Base-by-base conservation (phyloP, 768 basidiomycete species). In the Serendipita indica region DNA sequence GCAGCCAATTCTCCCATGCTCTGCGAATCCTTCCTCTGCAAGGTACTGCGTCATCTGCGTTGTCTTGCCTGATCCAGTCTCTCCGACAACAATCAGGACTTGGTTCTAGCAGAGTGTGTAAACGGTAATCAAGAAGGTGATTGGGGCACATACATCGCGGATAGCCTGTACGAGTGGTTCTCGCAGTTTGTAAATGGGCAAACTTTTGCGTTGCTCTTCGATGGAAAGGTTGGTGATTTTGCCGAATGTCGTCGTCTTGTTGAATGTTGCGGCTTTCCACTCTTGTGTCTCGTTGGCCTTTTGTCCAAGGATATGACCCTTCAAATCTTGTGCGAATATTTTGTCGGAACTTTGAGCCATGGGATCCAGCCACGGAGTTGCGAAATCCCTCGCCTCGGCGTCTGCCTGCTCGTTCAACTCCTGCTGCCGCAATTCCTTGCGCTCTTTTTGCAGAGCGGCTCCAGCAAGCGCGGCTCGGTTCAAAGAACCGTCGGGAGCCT, bases 41-140 rank as follows among this genome's bases (percentile, higher is more conserved):
- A 99, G 79, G 65, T 97, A 99, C 70, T 98, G 96, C 0, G 88
- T 87, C 92, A 99, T 98, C 68, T 99, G 96, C 0, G 96, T 99
- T 4, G 96, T 98, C 70, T 99, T 99, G 12, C 96, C 96, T 5
- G 94, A 97, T 27, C 96, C 96, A 43, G 96, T 99, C 67, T 99
- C 96, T 43, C 96, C 96, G 58, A 99, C 88, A 34, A 99, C 96
- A 63, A 99, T 92, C 58, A 99, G 84, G 25, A 98, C 84, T 79
- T 92, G 94, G 72, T 99, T 89, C 85, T 92, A 64, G 58, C 56
- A 65, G 52, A 16, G 37, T 22, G 62, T 41, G 2, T 61, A 16
- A 30, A 58, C 73, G 30, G 69, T 61, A 16, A n/a, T 58, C 35
- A 58, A 56, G 6, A 20, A 39, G 13, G 37, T 18, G 37, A 18